Evolutionary conservation across 202 grass and related monocot genomes (phyloP).

Genomic region (Schoenoplectus triqueter): DNA sequence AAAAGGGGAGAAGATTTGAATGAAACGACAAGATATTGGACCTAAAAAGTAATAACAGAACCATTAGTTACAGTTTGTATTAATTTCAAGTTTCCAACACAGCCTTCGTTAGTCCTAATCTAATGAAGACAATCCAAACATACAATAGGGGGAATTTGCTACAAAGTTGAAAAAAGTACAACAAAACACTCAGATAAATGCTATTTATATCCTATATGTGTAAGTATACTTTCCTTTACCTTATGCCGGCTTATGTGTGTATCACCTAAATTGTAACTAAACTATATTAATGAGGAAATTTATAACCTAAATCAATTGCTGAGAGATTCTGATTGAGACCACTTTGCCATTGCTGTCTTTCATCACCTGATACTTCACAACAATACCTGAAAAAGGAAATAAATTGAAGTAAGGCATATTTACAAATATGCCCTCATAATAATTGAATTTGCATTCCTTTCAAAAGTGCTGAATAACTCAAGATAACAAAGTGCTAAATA

Average conservation of each 20-base stretch:
- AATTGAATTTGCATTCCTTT: background rate
- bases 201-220: slow-evolving; percentile 15
- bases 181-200: background rate
- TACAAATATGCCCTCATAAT: slow-evolving; percentile 14
- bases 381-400: slow-evolving; percentile 47
- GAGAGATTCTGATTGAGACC: slow-evolving; percentile 76
- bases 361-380: slow-evolving; percentile 71
- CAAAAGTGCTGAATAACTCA: slow-evolving; percentile 40
- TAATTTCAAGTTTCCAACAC: background rate
- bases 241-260: slow-evolving; percentile 20
- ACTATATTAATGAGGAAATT: slow-evolving; percentile 39
- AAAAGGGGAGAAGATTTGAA: background rate
- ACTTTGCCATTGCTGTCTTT: slow-evolving; percentile 61
- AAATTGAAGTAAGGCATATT: background rate
- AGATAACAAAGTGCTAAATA: background rate
- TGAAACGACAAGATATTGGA: slow-evolving; percentile 23
- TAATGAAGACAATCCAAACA: slow-evolving; percentile 67
- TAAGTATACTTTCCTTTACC: slow-evolving; percentile 29
- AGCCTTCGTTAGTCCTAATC: slow-evolving; percentile 1
- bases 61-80: background rate
- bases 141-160: background rate
- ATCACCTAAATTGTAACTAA: slow-evolving; percentile 34
- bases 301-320: slow-evolving; percentile 61
- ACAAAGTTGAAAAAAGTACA: slow-evolving; percentile 17
- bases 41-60: background rate